phyloP scores from a whole-genome alignment of 768 basidiomycete species.

The Pulveroboletus sp. region DNA sequence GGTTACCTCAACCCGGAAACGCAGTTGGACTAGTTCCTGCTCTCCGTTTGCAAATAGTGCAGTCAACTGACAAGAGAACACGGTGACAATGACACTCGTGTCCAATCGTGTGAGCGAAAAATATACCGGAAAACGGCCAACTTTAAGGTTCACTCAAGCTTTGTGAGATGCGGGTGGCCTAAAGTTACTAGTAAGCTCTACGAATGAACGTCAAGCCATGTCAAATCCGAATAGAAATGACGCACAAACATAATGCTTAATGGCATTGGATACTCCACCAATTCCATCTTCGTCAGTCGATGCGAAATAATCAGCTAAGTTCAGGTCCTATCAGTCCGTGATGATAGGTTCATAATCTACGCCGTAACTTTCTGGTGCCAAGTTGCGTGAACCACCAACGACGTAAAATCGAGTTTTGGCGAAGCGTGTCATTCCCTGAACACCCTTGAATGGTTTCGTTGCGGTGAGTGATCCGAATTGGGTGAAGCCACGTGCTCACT shows the following conservation, averaged over 20 bases:
- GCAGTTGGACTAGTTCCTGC: too few relatives aligned
- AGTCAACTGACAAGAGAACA: background rate
- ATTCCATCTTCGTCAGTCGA: conserved; percentile 2
- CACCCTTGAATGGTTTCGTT: background rate
- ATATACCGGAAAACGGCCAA: background rate
- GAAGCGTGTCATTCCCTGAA: background rate
- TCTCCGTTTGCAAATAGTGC: background rate
- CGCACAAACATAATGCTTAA: background rate
- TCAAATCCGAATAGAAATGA: background rate
- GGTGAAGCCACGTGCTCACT: background rate
- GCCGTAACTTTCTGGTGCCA: background rate
- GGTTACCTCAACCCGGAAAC: too few relatives aligned
- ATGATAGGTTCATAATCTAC: background rate
- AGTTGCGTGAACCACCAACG: background rate
- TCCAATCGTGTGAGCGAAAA: conserved; percentile 1
- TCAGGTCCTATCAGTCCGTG: conserved; percentile 6
- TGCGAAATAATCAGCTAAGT: conserved; percentile 1
- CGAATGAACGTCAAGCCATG: background rate
- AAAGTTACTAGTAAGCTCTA: background rate
- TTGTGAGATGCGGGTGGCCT: background rate
- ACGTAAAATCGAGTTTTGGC: background rate
- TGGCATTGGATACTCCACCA: background rate
- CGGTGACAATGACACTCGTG: background rate
- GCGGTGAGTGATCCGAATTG: background rate
- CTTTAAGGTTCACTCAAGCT: background rate